phyloP scores from a whole-genome alignment of 1,284 basidiomycete species.

The Farysia itapuensis region DNA sequence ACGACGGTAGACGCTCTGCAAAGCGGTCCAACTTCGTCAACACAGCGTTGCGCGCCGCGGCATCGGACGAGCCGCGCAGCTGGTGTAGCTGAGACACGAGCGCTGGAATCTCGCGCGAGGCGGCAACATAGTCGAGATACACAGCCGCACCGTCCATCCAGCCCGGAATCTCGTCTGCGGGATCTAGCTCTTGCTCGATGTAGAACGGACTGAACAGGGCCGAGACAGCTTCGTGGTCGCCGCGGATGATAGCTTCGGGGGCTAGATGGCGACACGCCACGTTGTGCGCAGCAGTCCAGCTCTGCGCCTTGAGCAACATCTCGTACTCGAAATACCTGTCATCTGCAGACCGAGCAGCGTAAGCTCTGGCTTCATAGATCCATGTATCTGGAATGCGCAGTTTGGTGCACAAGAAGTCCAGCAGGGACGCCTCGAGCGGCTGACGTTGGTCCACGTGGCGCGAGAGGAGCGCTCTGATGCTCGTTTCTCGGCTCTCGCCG shows the following conservation, averaged over 20 bases:
- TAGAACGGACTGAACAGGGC: constrained; percentile 74
- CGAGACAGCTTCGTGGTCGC: constrained; percentile 74
- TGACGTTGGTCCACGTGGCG: constrained; percentile 74
- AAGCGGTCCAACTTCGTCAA: constrained; percentile 55
- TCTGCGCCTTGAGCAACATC: constrained; percentile 71
- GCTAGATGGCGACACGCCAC: constrained; percentile 80
- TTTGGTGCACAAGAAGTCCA: constrained; percentile 74
- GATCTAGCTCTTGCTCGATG: constrained; percentile 63
- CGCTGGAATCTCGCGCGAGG: constrained; percentile 66
- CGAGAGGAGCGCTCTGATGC: constrained; percentile 77
- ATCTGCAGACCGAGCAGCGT: constrained; percentile 66
- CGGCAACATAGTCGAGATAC: constrained; percentile 50
- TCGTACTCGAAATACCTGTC: constrained; percentile 77
- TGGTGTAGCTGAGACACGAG: constrained; percentile 63
- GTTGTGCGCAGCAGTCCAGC: constrained; percentile 76
- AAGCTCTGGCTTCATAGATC: constrained; percentile 83
- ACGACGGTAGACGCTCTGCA: constrained; percentile 68
- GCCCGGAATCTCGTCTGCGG: constrained; percentile 36
- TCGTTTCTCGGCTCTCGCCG: constrained; percentile 68
- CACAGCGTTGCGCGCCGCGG: constrained; percentile 13
- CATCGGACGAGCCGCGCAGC: constrained; percentile 61
- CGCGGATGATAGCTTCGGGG: constrained; percentile 81
- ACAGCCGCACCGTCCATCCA: constrained; percentile 58
- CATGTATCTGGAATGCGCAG: constrained; percentile 79
- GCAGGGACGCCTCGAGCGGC: no score